Conservation (phyloP, 768 basidiomycete genomes). For the Tricholomella constricta region DNA sequence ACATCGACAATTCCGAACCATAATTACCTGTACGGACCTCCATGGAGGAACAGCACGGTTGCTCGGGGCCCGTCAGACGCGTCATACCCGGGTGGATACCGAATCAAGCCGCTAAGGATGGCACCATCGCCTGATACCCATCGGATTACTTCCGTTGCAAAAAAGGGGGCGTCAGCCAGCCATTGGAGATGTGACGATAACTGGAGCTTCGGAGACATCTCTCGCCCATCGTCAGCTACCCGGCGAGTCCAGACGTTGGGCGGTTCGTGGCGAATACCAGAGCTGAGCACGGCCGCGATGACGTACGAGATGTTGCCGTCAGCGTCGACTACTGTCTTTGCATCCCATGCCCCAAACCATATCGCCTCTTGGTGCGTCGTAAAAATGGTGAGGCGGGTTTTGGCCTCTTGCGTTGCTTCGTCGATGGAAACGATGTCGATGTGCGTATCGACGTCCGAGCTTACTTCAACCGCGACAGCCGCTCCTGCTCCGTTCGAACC, state of each 20-base stretch:
- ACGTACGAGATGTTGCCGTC: conserved; percentile 25
- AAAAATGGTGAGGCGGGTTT: conserved; percentile 27
- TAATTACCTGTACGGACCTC: conserved; percentile 34
- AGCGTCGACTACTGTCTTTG: conserved; percentile 22
- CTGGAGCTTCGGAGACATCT: conserved; percentile 16
- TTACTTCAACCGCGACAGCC: conserved; percentile 37
- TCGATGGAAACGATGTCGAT: conserved; percentile 33
- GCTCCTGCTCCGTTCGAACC: too few species aligned
- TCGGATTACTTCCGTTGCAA: conserved; percentile 27
- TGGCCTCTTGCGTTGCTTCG: conserved; percentile 6
- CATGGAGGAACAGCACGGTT: conserved; percentile 35
- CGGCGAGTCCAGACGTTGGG: conserved; percentile 37
- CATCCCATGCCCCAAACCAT: conserved; percentile 41
- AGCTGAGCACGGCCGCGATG: conserved; percentile 34
- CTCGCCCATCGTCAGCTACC: conserved; percentile 18
- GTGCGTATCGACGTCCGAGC: conserved; percentile 42
- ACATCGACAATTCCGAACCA: not conserved
- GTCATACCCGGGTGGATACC: conserved; percentile 31
- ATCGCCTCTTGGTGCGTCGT: conserved; percentile 33
- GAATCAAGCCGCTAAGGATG: conserved; percentile 30
- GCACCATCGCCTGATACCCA: conserved; percentile 34
- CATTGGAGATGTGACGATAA: conserved; percentile 36
- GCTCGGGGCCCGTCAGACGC: conserved; percentile 21
- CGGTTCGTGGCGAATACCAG: conserved; percentile 32
- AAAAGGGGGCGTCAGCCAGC: conserved; percentile 27